These are phyloP conservation scores for Athelia psychrophila DNA, from an alignment of 1,284 basidiomycete species.

Conservation along the genomic window DNA sequence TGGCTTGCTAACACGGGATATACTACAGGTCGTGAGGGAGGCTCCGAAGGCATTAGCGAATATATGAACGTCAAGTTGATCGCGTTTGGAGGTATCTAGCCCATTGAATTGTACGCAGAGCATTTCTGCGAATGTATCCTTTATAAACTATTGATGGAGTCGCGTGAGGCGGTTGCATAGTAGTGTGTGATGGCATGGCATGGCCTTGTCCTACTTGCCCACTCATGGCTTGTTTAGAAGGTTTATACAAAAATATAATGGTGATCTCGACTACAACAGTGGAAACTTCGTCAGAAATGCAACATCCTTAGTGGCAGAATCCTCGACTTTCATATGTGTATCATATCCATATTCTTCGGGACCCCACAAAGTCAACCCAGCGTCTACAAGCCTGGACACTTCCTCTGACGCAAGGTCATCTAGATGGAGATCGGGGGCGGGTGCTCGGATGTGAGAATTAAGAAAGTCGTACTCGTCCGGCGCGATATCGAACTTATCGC, in stretches of 20 bases:
- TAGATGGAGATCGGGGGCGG: constrained; percentile 31
- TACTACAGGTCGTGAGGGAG: constrained; percentile 65
- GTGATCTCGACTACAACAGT: too few species aligned
- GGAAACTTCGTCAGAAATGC: too few species aligned
- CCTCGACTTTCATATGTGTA: constrained; percentile 6
- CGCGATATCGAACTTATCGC: constrained; percentile 11
- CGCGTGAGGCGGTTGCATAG: too few species aligned
- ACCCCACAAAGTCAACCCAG: constrained; percentile 42
- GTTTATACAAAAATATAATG: too few species aligned
- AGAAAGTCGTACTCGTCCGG: constrained; percentile 43
- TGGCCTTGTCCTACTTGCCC: too few species aligned
- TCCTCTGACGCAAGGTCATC: constrained; percentile 38
- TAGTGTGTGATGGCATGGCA: too few species aligned
- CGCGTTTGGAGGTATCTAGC: constrained; percentile 65
- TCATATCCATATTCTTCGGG: constrained; percentile 13
- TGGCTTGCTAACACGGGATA: constrained; percentile 7
- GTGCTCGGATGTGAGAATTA: constrained; percentile 33
- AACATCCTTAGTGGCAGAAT: constrained; percentile 10
- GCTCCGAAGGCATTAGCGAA: constrained; percentile 76
- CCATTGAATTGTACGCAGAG: neutral
- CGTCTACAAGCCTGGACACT: constrained; percentile 37
- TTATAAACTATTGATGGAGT: too few species aligned
- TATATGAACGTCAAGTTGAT: constrained; percentile 83
- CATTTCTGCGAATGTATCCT: too few species aligned
- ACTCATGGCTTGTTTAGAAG: too few species aligned